Percentiles rank a stretch among this genome's conserved stretches.
Conservation (phyloP, 345 rosid genomes). For the Melastoma malabathricum region DNA sequence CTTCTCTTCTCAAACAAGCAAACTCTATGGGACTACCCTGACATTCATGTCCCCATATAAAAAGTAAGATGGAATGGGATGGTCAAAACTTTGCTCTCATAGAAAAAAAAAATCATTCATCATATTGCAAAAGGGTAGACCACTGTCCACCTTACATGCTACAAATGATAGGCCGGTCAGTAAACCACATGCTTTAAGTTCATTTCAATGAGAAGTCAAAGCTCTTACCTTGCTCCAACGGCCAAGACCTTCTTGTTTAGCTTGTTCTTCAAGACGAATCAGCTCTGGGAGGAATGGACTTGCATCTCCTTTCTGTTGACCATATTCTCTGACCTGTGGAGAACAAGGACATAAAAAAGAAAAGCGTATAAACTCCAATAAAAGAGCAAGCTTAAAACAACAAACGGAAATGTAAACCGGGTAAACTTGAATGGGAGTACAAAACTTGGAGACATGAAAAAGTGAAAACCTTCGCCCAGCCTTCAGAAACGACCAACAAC, state of each 20-base stretch:
- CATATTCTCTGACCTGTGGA: conserved; percentile 71
- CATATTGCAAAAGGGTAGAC: no score
- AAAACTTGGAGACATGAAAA: not conserved
- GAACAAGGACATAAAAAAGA: not conserved
- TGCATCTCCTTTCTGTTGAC: conserved; percentile 76
- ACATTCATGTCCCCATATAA: no score
- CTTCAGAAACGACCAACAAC: conserved; percentile 49
- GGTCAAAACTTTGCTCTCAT: no score
- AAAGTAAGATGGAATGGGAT: no score
- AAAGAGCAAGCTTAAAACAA: no score
- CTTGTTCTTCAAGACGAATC: conserved; percentile 56
- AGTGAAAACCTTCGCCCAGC: conserved; percentile 80
- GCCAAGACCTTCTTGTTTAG: conserved; percentile 70
- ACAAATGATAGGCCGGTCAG: no score
- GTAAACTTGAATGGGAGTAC: not conserved
- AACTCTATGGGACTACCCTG: no score
- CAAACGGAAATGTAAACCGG: no score
- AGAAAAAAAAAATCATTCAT: no score
- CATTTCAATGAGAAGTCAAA: conserved; percentile 1
- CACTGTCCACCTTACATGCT: no score
- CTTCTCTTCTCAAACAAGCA: no score
- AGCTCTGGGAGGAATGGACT: conserved; percentile 72
- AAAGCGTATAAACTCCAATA: not conserved
- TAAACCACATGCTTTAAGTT: not conserved
- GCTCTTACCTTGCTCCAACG: conserved; percentile 72